Conservation (phyloP, 2,329 filamentous ascomycete species). For the Didymella lethalis region DNA sequence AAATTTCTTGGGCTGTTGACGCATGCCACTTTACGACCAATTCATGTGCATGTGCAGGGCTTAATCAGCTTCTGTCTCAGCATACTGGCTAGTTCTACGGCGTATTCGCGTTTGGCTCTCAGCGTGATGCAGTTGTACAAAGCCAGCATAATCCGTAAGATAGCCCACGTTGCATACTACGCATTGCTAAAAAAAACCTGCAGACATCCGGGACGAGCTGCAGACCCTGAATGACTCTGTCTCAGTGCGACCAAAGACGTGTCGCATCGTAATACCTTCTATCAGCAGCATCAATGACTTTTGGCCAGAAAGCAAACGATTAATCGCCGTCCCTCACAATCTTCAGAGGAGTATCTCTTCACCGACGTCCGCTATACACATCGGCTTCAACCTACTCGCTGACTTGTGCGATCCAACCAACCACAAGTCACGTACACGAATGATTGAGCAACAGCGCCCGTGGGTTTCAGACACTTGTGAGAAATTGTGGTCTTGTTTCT, state of each 20-base stretch:
- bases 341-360: constrained; percentile 46
- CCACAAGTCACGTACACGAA: neutral
- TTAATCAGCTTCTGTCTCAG: constrained; percentile 51
- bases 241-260: constrained; percentile 19
- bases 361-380: constrained; percentile 34
- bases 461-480: constrained; percentile 40
- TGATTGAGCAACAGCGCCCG: constrained; percentile 29
- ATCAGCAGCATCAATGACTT: constrained; percentile 49
- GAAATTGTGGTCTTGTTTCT: constrained; percentile 38
- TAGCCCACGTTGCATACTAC: neutral
- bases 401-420: constrained; percentile 20
- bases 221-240: constrained; percentile 44
- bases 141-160: constrained; percentile 53
- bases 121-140: constrained; percentile 49
- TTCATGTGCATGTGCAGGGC: constrained; percentile 50
- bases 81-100: constrained; percentile 46
- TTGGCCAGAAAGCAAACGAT: constrained; percentile 50
- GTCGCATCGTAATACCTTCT: constrained; percentile 50
- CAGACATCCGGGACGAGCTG: constrained; percentile 58
- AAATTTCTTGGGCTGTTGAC: constrained; percentile 60
- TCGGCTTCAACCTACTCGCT: constrained; percentile 39
- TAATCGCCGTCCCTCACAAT: constrained; percentile 53
- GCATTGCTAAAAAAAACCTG: constrained; percentile 9
- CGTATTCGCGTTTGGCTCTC: constrained; percentile 48
- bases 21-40: constrained; percentile 50